phyloP scores from a whole-genome alignment of 805 yeast genomes.

The Cyberlindnera subsufficiens region DNA sequence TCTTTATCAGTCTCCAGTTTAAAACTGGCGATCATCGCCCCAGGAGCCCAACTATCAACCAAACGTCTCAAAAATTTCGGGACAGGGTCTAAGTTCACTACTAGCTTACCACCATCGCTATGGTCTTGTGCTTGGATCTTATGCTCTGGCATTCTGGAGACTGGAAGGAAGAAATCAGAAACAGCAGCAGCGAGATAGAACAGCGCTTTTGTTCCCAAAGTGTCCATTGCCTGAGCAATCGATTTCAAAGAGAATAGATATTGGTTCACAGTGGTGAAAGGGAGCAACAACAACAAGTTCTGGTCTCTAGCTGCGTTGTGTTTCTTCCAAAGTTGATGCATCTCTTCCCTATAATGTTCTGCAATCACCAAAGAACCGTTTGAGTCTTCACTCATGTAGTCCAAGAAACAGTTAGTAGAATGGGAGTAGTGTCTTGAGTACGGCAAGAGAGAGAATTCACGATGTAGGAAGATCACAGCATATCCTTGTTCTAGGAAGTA shows the following conservation, averaged over 20 bases:
- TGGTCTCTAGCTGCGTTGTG: conserved; percentile 34
- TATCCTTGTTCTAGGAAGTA: conserved; percentile 80
- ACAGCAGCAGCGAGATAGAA: conserved; percentile 97
- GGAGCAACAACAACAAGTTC: conserved; percentile 47
- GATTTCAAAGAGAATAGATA: conserved; percentile 78
- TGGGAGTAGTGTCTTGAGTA: conserved; percentile 88
- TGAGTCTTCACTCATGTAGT: conserved; percentile 54
- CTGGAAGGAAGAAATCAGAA: conserved; percentile 91
- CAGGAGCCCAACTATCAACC: conserved; percentile 92
- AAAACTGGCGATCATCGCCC: conserved; percentile 90
- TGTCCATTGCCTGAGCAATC: conserved; percentile 54
- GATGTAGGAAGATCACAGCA: conserved; percentile 86
- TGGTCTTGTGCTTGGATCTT: conserved; percentile 82
- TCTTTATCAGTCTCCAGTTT: conserved; percentile 83
- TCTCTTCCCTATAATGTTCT: conserved; percentile 50
- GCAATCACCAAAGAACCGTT: conserved; percentile 55
- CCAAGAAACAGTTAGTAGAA: conserved; percentile 78
- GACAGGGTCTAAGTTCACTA: conserved; percentile 88
- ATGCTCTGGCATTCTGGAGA: conserved; percentile 81
- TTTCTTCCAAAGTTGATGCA: conserved; percentile 55
- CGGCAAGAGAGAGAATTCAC: conserved; percentile 89
- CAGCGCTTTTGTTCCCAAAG: conserved; percentile 51
- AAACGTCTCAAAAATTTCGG: conserved; percentile 87
- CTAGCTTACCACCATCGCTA: conserved; percentile 56
- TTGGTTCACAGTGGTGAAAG: conserved; percentile 94